A percentile compares a stretch with the other conserved stretches of the same genome.
Evolutionary conservation across 2,329 filamentous ascomycete species (phyloP).

Genomic region (Chrysoporthe puriensis): DNA sequence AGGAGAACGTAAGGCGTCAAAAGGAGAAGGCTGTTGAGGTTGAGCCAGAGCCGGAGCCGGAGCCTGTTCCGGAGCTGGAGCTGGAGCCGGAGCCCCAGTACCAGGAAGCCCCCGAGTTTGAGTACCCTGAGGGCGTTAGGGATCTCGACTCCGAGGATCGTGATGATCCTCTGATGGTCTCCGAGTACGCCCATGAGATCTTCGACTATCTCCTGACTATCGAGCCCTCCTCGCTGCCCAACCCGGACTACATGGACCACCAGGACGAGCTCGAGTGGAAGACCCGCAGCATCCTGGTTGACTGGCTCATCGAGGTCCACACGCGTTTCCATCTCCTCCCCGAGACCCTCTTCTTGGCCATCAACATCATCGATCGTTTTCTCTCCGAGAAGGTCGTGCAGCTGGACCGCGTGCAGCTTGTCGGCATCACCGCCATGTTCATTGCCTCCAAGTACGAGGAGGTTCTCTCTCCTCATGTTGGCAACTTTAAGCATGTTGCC

Average conservation of each 20-base stretch:
- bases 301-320: conserved; percentile 98
- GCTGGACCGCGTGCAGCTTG: conserved; percentile 92
- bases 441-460: conserved; percentile 99
- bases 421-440: conserved; percentile 99
- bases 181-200: conserved; percentile 95
- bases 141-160: conserved; percentile 85
- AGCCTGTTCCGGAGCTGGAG: conserved; percentile 32
- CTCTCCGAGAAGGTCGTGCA: conserved; percentile 94
- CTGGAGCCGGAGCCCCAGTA: conserved; percentile 41
- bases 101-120: conserved; percentile 33
- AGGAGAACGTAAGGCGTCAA: conserved; percentile 50
- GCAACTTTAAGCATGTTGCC: conserved; percentile 95
- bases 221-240: conserved; percentile 78
- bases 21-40: conserved; percentile 43
- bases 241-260: conserved; percentile 92
- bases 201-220: conserved; percentile 93
- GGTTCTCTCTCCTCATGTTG: conserved; percentile 92
- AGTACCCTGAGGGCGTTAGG: conserved; percentile 50
- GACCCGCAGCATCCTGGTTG: conserved; percentile 94
- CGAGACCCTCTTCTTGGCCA: conserved; percentile 92
- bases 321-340: conserved; percentile 94
- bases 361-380: conserved; percentile 99
- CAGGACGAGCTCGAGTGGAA: conserved; percentile 98
- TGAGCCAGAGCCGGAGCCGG: conserved; percentile 35
- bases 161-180: conserved; percentile 96